phyloP scores from a whole-genome alignment of 2,329 filamentous ascomycete species.

The Colletotrichum incanum region DNA sequence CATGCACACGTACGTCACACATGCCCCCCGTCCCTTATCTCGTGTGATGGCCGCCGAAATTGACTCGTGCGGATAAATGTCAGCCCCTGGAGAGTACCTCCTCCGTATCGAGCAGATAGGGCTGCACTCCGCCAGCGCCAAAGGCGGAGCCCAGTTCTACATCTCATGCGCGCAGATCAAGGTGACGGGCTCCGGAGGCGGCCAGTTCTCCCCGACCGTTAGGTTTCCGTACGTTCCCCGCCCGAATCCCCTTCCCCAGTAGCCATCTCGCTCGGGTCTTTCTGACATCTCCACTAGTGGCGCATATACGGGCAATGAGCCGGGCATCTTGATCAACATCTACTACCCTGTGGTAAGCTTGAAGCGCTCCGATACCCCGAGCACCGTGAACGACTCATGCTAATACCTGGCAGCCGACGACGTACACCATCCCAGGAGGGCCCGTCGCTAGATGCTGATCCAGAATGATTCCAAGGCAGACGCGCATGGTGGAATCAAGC shows the following conservation, averaged over 20 bases:
- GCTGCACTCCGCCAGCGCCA: slow-evolving; percentile 52
- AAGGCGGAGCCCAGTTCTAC: slow-evolving; percentile 56
- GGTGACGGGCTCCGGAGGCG: slow-evolving; percentile 45
- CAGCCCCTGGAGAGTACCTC: slow-evolving; percentile 50
- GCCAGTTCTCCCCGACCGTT: slow-evolving; percentile 35
- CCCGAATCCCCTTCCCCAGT: background rate
- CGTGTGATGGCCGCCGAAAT: background rate
- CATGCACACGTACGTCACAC: slow-evolving; percentile 38
- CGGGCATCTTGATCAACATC: slow-evolving; percentile 42
- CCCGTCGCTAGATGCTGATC: slow-evolving; percentile 35
- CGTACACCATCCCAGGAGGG: slow-evolving; percentile 39
- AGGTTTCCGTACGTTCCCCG: slow-evolving; percentile 33
- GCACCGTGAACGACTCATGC: slow-evolving; percentile 1
- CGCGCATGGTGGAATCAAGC: background rate
- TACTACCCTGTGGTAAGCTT: slow-evolving; percentile 41
- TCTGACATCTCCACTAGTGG: slow-evolving; percentile 17
- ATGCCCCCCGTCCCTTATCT: background rate
- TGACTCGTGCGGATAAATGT: background rate
- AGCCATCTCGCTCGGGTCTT: background rate
- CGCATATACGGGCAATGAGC: slow-evolving; percentile 35
- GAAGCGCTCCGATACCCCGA: background rate
- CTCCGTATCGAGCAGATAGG: slow-evolving; percentile 57
- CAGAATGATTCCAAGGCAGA: background rate
- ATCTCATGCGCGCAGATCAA: slow-evolving; percentile 54
- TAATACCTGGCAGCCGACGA: slow-evolving; percentile 28